Percentiles rank a stretch among this genome's conserved stretches.
phyloP scores from a whole-genome alignment of 2,329 filamentous ascomycete species.

The Paraconiothyrium sp. region DNA sequence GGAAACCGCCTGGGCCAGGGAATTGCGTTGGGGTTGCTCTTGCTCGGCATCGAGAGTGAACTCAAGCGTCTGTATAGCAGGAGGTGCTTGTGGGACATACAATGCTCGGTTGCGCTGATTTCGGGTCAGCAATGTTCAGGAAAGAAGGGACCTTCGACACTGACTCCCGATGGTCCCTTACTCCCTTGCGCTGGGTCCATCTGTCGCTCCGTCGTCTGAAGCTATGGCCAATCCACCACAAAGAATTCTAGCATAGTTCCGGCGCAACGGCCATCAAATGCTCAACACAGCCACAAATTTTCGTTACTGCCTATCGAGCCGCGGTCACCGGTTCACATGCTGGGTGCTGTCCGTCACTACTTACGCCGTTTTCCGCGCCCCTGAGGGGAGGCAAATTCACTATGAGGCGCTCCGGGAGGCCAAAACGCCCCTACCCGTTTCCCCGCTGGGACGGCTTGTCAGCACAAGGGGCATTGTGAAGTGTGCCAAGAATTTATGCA shows the following conservation, averaged over 20 bases:
- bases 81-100: neutral
- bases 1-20: constrained; percentile 9
- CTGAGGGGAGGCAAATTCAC: constrained; percentile 32
- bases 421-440: constrained; percentile 27
- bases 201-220: constrained; percentile 27
- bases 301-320: neutral
- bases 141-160: neutral
- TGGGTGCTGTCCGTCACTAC: constrained; percentile 24
- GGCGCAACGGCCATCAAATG: constrained; percentile 41
- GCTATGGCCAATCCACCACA: constrained; percentile 38
- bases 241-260: constrained; percentile 31
- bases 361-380: constrained; percentile 36
- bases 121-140: neutral
- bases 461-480: constrained; percentile 21
- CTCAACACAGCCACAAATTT: constrained; percentile 28
- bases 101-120: neutral
- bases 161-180: neutral
- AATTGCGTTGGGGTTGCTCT: neutral
- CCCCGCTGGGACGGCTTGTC: constrained; percentile 27
- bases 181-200: constrained; percentile 31
- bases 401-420: constrained; percentile 28
- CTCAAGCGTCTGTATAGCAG: neutral
- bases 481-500: constrained; percentile 23
- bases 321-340: constrained; percentile 2
- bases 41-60: neutral